Evolutionary conservation across 805 yeast genomes (phyloP).

Genomic region (Yarrowia porcina): DNA sequence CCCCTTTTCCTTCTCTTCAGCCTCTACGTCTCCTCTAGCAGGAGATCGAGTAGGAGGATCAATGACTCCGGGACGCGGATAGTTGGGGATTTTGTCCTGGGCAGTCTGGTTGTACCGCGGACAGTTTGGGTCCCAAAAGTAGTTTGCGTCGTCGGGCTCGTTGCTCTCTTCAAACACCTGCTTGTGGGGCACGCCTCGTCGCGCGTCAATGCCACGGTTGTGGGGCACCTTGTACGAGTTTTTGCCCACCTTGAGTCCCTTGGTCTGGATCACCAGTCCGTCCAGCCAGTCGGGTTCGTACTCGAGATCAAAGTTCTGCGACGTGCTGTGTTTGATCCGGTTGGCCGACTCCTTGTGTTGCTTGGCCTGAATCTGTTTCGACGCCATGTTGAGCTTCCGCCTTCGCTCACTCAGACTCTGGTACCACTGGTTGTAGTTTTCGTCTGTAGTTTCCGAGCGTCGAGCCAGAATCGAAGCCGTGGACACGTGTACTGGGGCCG

Average conservation of each 20-base stretch:
- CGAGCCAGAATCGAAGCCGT: background rate
- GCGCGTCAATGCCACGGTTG: slow-evolving; percentile 4
- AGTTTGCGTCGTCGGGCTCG: slow-evolving; percentile 7
- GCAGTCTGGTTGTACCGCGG: slow-evolving; percentile 20
- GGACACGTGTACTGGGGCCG: background rate
- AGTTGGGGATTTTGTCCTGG: slow-evolving; percentile 10
- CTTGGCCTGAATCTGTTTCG: slow-evolving; percentile 60
- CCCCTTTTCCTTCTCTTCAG: background rate
- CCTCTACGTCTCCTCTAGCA: slow-evolving; percentile 6
- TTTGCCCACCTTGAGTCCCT: background rate
- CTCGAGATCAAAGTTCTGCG: slow-evolving; percentile 16
- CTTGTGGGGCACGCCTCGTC: slow-evolving; percentile 7
- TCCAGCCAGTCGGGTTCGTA: slow-evolving; percentile 22
- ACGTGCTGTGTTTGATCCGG: slow-evolving; percentile 16
- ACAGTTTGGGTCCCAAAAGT: slow-evolving; percentile 16
- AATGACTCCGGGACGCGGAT: background rate
- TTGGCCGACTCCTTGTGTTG: slow-evolving; percentile 44
- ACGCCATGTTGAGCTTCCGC: slow-evolving; percentile 38
- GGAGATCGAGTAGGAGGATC: slow-evolving; percentile 18
- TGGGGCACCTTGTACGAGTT: slow-evolving; percentile 14
- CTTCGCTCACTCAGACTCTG: slow-evolving; percentile 14
- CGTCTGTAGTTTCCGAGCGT: background rate
- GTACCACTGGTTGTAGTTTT: slow-evolving; percentile 19
- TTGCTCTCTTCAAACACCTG: background rate
- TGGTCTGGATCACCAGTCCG: slow-evolving; percentile 19